Conservation (phyloP, 768 basidiomycete species). For the Rhizopogon rudus region DNA sequence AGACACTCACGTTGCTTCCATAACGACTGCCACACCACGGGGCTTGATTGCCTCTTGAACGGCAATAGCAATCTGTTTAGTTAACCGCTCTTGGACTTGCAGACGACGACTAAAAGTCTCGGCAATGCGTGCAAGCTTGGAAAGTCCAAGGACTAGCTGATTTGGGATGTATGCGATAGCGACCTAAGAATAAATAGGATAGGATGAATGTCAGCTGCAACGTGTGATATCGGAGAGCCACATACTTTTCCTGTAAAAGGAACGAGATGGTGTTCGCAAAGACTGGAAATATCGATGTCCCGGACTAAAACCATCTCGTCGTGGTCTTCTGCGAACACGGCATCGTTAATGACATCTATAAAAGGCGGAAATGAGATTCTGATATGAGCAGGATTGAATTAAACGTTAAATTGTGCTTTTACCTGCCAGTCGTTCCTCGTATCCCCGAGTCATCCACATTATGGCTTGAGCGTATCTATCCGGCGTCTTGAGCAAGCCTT, state of each 20-base stretch:
- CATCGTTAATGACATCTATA: constrained; percentile 96
- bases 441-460: constrained; percentile 99
- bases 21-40: constrained; percentile 96
- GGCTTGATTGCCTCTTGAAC: constrained; percentile 98
- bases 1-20: constrained; percentile 90
- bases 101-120: constrained; percentile 95
- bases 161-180: constrained; percentile 98
- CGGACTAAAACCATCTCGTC: constrained; percentile 99
- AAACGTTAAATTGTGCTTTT: constrained; percentile 12
- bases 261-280: constrained; percentile 98
- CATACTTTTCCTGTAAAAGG: constrained; percentile 96
- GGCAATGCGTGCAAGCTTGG: constrained; percentile 94
- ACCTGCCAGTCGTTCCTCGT: constrained; percentile 94
- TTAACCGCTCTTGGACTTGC: constrained; percentile 96
- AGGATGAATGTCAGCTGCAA: constrained; percentile 8
- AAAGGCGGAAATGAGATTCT: constrained; percentile 6
- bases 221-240: constrained; percentile 1
- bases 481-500: constrained; percentile 88
- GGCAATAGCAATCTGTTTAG: constrained; percentile 97
- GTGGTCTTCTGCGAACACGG: constrained; percentile 97
- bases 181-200: constrained; percentile 48
- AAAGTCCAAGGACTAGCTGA: constrained; percentile 87
- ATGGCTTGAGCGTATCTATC: constrained; percentile 95
- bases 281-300: constrained; percentile 94
- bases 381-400: neutral